Evolutionary conservation across 1,284 basidiomycete genomes (phyloP).

Genomic region (Ustilago xerochloae): DNA sequence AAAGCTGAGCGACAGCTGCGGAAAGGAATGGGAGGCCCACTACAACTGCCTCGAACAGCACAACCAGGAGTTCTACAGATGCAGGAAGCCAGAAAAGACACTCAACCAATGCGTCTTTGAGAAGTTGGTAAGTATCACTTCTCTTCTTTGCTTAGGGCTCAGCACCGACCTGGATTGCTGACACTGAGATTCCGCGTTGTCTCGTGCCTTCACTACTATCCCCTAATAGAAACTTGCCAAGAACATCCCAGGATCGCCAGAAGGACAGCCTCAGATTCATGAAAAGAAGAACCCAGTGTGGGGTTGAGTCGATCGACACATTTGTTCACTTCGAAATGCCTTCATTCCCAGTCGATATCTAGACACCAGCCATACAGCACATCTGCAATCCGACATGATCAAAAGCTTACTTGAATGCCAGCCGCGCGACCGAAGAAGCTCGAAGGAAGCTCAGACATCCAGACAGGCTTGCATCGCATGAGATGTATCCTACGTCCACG

Average conservation of each 20-base stretch:
- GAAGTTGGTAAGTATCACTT: conserved; percentile 74
- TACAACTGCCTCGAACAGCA: conserved; percentile 94
- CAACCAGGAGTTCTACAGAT: conserved; percentile 96
- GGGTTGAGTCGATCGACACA: conserved; percentile 12
- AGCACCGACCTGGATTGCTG: no score
- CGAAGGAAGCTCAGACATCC: background rate
- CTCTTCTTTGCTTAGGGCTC: no score
- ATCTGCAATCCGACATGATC: conserved; percentile 13
- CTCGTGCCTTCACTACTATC: background rate
- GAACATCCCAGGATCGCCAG: conserved; percentile 89
- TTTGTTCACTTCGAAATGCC: background rate
- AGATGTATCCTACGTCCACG: no score
- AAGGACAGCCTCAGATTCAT: conserved; percentile 86
- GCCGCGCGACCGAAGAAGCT: background rate
- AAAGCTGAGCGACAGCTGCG: conserved; percentile 92
- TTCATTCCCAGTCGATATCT: background rate
- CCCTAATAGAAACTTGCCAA: conserved; percentile 85
- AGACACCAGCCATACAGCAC: conserved; percentile 13
- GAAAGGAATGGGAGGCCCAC: conserved; percentile 88
- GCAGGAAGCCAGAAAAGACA: conserved; percentile 87
- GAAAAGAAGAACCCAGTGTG: conserved; percentile 86
- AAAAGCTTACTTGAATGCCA: conserved; percentile 55
- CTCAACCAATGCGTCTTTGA: conserved; percentile 97
- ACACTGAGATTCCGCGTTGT: background rate
- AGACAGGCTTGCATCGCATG: background rate